Conservation (phyloP, 2,329 filamentous ascomycete genomes). For the Trichophyton mentagrophytes region DNA sequence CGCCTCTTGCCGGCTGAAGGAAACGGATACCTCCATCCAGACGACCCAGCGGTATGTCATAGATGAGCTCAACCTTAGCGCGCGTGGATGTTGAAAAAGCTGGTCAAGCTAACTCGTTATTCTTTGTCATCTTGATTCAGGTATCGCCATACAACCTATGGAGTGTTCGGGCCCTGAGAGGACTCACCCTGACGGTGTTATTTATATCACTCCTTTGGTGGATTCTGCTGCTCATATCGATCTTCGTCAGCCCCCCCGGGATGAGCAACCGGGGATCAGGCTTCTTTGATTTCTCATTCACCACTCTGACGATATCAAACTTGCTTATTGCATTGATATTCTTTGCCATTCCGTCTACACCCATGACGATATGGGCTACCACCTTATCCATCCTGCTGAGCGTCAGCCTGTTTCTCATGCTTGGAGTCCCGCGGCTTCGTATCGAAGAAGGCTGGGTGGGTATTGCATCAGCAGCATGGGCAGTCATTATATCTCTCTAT, state of each 20-base stretch:
- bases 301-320: conserved; percentile 63
- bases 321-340: conserved; percentile 69
- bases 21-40: conserved; percentile 54
- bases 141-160: conserved; percentile 90
- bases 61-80: neutral
- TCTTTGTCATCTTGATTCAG: conserved; percentile 16
- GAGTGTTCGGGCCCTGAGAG: conserved; percentile 70
- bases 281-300: conserved; percentile 79
- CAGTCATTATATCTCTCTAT: conserved; percentile 65
- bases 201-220: conserved; percentile 78
- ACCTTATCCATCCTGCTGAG: conserved; percentile 55
- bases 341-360: conserved; percentile 70
- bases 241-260: conserved; percentile 79
- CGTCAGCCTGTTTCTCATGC: conserved; percentile 64
- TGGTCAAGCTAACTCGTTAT: neutral
- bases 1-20: conserved; percentile 57
- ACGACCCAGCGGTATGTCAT: conserved; percentile 60
- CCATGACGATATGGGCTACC: conserved; percentile 60
- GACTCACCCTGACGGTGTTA: conserved; percentile 64
- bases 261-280: conserved; percentile 81
- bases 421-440: conserved; percentile 60
- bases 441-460: conserved; percentile 85
- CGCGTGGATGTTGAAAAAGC: neutral
- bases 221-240: conserved; percentile 73
- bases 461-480: conserved; percentile 74